Conservation (phyloP, 345 rosid species). For the Lagerstroemia speciosa region DNA sequence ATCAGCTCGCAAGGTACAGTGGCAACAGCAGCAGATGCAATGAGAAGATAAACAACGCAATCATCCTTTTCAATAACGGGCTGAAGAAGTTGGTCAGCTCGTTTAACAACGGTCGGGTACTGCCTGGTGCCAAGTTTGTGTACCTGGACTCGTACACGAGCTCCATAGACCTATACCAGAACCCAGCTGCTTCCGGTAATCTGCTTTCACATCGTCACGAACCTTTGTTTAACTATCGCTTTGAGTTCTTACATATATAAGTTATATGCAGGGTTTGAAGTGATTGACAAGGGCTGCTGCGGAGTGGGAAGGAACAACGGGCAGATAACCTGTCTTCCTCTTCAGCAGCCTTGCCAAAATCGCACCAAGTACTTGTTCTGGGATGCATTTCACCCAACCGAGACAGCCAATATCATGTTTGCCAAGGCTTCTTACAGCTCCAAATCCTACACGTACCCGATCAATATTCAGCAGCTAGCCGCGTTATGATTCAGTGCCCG, state of each 20-base stretch:
- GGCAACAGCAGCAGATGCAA: constrained; percentile 57
- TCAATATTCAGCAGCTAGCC: constrained; percentile 62
- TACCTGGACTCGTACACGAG: constrained; percentile 63
- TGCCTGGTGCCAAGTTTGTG: constrained; percentile 65
- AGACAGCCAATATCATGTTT: constrained; percentile 43
- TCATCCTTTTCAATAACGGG: constrained; percentile 54
- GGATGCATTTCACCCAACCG: constrained; percentile 96
- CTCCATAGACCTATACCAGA: constrained; percentile 39
- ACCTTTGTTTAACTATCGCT: too few species aligned
- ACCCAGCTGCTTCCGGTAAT: constrained; percentile 35
- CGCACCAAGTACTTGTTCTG: constrained; percentile 69
- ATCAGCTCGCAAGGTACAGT: constrained; percentile 60
- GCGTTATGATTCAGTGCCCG: constrained; percentile 11
- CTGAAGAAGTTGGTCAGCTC: constrained; percentile 42
- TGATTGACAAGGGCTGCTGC: constrained; percentile 80
- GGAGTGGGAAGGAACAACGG: constrained; percentile 95
- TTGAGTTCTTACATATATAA: neutral
- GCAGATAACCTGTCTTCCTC: constrained; percentile 80
- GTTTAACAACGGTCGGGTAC: constrained; percentile 51
- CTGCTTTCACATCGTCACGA: neutral
- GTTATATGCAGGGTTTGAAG: constrained; percentile 53
- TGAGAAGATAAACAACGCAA: constrained; percentile 60
- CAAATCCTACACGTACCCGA: constrained; percentile 51
- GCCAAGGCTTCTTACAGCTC: constrained; percentile 44
- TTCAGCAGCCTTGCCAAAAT: constrained; percentile 53